These are phyloP conservation scores for Phyllosticta citrichinensis DNA, from an alignment of 2,329 filamentous ascomycete genomes.

Conservation along the genomic window DNA sequence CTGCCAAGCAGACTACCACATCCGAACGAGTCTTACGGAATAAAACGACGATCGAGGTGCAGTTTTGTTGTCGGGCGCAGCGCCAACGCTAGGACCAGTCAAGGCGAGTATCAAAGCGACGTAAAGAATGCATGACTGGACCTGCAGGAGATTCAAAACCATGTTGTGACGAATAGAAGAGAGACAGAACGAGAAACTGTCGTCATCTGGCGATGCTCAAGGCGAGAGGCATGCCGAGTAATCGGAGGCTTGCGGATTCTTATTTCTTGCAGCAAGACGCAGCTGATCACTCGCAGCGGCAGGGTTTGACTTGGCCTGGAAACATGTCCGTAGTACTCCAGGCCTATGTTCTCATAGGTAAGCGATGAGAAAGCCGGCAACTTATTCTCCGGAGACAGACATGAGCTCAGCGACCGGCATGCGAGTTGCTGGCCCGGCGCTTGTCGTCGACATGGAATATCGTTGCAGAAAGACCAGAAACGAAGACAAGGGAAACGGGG, in stretches of 20 bases:
- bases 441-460: not conserved
- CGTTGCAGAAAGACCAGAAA: not conserved
- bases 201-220: not conserved
- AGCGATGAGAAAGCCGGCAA: not conserved
- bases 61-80: conserved; percentile 9
- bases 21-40: conserved; percentile 7
- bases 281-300: not conserved
- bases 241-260: not conserved
- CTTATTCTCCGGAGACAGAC: not conserved
- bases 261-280: not conserved
- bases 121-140: not conserved
- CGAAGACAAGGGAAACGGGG: not conserved
- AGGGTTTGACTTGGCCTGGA: not conserved
- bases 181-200: not conserved
- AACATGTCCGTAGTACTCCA: not conserved
- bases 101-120: not conserved
- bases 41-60: conserved; percentile 16
- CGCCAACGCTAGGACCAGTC: not conserved
- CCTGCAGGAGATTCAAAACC: not conserved
- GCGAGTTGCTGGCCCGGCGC: not conserved
- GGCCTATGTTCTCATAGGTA: not conserved
- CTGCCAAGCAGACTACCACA: not conserved
- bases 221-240: not conserved
- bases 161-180: not conserved
- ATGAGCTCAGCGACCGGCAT: not conserved